A percentile compares a stretch with the other conserved stretches of the same genome.
These are phyloP conservation scores for Ophioceras dolichostomum DNA, from an alignment of 2,329 filamentous ascomycete species.

Conservation along the genomic window DNA sequence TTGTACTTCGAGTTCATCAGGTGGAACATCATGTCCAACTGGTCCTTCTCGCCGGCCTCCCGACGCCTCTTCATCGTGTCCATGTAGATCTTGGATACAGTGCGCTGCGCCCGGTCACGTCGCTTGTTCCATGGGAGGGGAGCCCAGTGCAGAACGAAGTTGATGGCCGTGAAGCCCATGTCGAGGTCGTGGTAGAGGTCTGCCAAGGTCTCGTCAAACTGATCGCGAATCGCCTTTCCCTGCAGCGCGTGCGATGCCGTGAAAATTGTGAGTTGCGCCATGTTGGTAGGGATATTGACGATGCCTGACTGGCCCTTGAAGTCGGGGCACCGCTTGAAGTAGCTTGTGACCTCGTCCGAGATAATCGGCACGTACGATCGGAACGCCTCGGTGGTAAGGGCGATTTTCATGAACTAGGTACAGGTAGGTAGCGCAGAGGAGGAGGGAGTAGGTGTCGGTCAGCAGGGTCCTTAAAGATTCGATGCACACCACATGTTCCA, in stretches of 20 bases:
- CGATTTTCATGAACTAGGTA: slow-evolving; percentile 52
- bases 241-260: slow-evolving; percentile 68
- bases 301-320: slow-evolving; percentile 49
- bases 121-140: slow-evolving; percentile 65
- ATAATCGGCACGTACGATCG: slow-evolving; percentile 59
- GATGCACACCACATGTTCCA: no score
- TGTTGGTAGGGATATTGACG: slow-evolving; percentile 51
- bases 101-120: slow-evolving; percentile 60
- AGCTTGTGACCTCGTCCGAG: slow-evolving; percentile 53
- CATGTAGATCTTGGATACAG: slow-evolving; percentile 64
- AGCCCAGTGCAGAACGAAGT: slow-evolving; percentile 71
- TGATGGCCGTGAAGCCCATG: slow-evolving; percentile 66
- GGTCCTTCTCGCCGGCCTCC: slow-evolving; percentile 22
- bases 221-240: slow-evolving; percentile 61
- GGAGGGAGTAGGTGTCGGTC: no score
- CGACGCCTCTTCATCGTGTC: slow-evolving; percentile 57
- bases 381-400: slow-evolving; percentile 53
- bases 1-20: slow-evolving; percentile 70
- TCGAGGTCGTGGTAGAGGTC: slow-evolving; percentile 71
- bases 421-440: background rate
- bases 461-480: no score
- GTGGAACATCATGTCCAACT: slow-evolving; percentile 67
- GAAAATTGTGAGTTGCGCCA: slow-evolving; percentile 71
- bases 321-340: slow-evolving; percentile 40
- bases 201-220: slow-evolving; percentile 61